These are phyloP conservation scores for Alternaria brassicicola DNA, from an alignment of 2,329 filamentous ascomycete species.

Conservation along the genomic window DNA sequence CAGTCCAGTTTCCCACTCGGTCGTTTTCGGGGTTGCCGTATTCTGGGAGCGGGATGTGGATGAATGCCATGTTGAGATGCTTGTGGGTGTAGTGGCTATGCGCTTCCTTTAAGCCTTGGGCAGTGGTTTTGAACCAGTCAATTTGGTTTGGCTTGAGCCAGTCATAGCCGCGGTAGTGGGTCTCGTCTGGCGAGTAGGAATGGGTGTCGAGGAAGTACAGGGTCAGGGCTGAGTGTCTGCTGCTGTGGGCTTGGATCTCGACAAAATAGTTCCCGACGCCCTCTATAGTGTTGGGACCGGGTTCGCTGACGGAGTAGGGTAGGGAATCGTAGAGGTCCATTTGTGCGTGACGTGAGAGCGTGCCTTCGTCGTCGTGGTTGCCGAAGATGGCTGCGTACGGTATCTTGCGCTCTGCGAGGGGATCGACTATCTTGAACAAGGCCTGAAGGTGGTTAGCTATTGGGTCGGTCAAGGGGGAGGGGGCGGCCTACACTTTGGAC, in stretches of 20 bases:
- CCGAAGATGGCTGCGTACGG: slow-evolving; percentile 95
- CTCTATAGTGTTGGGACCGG: slow-evolving; percentile 82
- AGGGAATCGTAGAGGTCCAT: slow-evolving; percentile 88
- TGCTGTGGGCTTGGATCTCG: slow-evolving; percentile 83
- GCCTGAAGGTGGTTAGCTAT: slow-evolving; percentile 58
- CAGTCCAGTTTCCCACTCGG: slow-evolving; percentile 74
- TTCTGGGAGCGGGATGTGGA: slow-evolving; percentile 95
- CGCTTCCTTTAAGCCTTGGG: slow-evolving; percentile 68
- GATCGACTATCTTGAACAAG: slow-evolving; percentile 88
- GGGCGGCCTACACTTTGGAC: slow-evolving; percentile 72
- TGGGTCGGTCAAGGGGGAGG: background rate
- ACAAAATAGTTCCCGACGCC: slow-evolving; percentile 95
- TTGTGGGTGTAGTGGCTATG: slow-evolving; percentile 87
- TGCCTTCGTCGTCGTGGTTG: slow-evolving; percentile 94
- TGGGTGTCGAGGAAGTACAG: slow-evolving; percentile 96
- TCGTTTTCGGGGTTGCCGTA: slow-evolving; percentile 68
- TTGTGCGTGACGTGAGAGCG: slow-evolving; percentile 74
- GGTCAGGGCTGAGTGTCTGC: slow-evolving; percentile 87
- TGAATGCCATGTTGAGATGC: slow-evolving; percentile 95
- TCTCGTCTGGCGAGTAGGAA: slow-evolving; percentile 87
- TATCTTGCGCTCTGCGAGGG: slow-evolving; percentile 84
- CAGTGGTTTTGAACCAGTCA: slow-evolving; percentile 87
- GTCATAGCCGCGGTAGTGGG: slow-evolving; percentile 89
- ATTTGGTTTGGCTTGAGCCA: slow-evolving; percentile 97
- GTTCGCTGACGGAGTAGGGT: slow-evolving; percentile 84